Evolutionary conservation across 257 asterid species (phyloP).

Genomic region (Pogostemon cablin): DNA sequence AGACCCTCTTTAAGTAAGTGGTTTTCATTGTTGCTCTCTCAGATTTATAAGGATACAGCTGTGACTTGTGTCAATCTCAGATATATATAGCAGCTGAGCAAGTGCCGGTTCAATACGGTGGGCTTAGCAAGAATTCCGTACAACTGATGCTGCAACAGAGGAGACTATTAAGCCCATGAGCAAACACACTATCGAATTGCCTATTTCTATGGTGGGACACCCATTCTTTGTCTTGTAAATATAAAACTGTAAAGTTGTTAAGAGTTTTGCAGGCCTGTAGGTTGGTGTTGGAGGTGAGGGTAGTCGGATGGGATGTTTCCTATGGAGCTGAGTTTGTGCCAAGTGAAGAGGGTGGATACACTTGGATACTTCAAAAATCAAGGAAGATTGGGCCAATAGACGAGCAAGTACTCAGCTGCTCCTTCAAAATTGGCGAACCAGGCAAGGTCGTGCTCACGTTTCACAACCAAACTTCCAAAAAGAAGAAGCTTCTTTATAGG

Average conservation of each 20-base stretch:
- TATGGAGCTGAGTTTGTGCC: constrained; percentile 75
- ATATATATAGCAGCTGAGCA: constrained; percentile 73
- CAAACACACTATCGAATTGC: constrained; percentile 62
- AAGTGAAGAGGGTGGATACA: constrained; percentile 63
- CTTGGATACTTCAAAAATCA: constrained; percentile 61
- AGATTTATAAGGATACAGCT: neutral
- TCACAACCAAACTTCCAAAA: constrained; percentile 69
- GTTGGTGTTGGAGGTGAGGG: constrained; percentile 69
- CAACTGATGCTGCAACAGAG: constrained; percentile 54
- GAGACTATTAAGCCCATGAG: constrained; percentile 55
- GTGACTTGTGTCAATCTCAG: constrained; percentile 32
- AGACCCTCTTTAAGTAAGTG: constrained; percentile 72
- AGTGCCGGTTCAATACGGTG: constrained; percentile 69
- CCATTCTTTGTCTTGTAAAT: neutral
- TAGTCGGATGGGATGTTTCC: constrained; percentile 60
- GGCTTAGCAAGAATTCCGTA: constrained; percentile 64
- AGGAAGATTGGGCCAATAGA: constrained; percentile 60
- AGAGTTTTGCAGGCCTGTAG: constrained; percentile 47
- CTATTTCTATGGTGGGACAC: constrained; percentile 52
- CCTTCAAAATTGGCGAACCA: constrained; percentile 52
- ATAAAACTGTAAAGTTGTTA: too few relatives aligned
- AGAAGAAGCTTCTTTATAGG: constrained; percentile 67
- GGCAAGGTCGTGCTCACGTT: constrained; percentile 64
- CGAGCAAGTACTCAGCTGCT: constrained; percentile 52
- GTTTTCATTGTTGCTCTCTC: neutral